Conservation (phyloP, 805 yeast species). For the Metschnikowia chrysomelidarum region DNA sequence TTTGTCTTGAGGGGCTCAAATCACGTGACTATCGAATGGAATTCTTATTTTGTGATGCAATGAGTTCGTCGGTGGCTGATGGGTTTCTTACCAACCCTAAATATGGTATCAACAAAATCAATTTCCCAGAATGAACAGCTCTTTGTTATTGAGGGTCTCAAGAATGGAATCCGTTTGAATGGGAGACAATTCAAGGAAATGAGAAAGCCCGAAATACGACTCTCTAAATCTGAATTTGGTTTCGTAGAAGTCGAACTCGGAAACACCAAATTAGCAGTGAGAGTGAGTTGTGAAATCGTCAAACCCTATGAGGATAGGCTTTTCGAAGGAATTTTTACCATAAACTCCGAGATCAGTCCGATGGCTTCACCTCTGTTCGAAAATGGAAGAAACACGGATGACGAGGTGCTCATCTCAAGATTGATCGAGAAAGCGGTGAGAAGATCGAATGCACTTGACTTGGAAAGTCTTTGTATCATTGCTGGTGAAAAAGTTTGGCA, state of each 20-base stretch:
- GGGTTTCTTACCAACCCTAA: too few relatives aligned
- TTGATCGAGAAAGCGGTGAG: slow-evolving; percentile 89
- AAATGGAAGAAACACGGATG: slow-evolving; percentile 66
- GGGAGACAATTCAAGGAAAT: slow-evolving; percentile 64
- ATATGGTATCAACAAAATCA: slow-evolving; percentile 62
- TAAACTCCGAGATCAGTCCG: slow-evolving; percentile 82
- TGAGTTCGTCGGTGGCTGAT: too few relatives aligned
- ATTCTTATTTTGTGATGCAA: too few relatives aligned
- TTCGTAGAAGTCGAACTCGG: slow-evolving; percentile 79
- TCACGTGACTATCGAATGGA: too few relatives aligned
- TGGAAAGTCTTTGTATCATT: slow-evolving; percentile 84
- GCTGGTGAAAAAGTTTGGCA: slow-evolving; percentile 94
- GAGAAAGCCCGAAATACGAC: slow-evolving; percentile 57
- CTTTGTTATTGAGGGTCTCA: slow-evolving; percentile 62
- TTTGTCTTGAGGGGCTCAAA: too few relatives aligned
- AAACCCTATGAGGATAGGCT: slow-evolving; percentile 90
- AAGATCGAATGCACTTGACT: slow-evolving; percentile 85
- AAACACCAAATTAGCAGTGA: slow-evolving; percentile 62
- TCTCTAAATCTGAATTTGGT: slow-evolving; percentile 72
- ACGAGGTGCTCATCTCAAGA: slow-evolving; percentile 77
- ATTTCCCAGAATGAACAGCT: slow-evolving; percentile 61
- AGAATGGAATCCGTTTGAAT: slow-evolving; percentile 62
- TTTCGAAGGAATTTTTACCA: slow-evolving; percentile 84
- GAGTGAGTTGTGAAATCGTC: slow-evolving; percentile 72
- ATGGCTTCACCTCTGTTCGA: slow-evolving; percentile 89